Conservation (phyloP, 768 basidiomycete genomes). For the Lenzites betulinus region DNA sequence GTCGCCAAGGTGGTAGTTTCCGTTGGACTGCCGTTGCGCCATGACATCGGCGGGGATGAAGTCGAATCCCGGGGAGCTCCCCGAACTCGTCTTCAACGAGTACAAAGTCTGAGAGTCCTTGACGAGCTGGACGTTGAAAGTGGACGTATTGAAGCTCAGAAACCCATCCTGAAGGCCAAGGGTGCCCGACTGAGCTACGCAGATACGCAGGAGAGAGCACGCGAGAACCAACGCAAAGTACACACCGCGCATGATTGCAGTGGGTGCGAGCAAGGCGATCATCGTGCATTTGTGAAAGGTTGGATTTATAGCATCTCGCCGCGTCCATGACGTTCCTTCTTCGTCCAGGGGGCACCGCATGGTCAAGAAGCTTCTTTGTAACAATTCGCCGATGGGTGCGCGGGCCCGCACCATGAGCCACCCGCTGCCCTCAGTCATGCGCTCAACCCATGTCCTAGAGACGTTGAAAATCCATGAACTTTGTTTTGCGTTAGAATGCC, state of each 20-base stretch:
- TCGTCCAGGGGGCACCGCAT: conserved; percentile 1
- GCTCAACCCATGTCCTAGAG: background rate
- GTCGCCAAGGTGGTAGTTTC: conserved; percentile 58
- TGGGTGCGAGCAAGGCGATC: background rate
- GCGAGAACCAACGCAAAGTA: background rate
- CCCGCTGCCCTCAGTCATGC: background rate
- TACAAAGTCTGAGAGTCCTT: conserved; percentile 60
- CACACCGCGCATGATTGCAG: background rate
- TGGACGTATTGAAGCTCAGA: conserved; percentile 46
- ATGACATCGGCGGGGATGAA: conserved; percentile 56
- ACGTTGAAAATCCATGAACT: background rate
- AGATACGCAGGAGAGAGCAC: background rate
- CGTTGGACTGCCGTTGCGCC: conserved; percentile 47
- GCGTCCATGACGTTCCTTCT: background rate
- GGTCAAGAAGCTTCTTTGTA: background rate
- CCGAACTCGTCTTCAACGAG: conserved; percentile 44
- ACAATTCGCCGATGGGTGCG: background rate
- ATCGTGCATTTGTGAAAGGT: background rate
- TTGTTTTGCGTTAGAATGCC: background rate
- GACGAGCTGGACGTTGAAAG: conserved; percentile 48
- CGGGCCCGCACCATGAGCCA: background rate
- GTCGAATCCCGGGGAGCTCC: conserved; percentile 41
- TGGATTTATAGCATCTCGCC: background rate
- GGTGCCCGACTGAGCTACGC: conserved; percentile 27
- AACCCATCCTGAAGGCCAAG: conserved; percentile 52